phyloP scores from a whole-genome alignment of 2,329 filamentous ascomycete species.

The Aspergillus proliferans region DNA sequence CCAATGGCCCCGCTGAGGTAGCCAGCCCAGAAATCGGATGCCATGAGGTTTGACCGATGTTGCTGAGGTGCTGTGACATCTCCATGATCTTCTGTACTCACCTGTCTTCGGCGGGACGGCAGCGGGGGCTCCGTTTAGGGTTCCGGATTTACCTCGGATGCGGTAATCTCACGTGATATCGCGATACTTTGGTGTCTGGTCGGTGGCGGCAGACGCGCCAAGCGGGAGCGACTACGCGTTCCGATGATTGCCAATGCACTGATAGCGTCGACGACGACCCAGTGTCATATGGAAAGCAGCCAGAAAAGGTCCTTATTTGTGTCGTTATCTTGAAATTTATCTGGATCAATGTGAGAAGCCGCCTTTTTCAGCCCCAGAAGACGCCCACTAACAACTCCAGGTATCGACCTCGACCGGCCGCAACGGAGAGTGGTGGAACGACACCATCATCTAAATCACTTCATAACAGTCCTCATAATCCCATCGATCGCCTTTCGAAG shows the following conservation, averaged over 20 bases:
- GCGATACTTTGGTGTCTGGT: slow-evolving; percentile 29
- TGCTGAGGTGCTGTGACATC: not conserved
- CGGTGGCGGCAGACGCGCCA: slow-evolving; percentile 11
- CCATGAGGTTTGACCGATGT: slow-evolving; percentile 49
- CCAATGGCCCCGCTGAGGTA: slow-evolving; percentile 80
- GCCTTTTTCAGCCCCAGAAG: not conserved
- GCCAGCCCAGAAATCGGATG: slow-evolving; percentile 88
- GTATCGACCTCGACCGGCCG: slow-evolving; percentile 33
- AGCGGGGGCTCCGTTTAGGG: not conserved
- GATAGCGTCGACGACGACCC: not conserved
- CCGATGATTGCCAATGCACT: slow-evolving; percentile 6
- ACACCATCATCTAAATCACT: slow-evolving; percentile 34
- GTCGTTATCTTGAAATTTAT: not conserved
- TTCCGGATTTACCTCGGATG: not conserved
- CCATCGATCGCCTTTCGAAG: slow-evolving; percentile 64
- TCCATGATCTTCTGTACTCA: not conserved
- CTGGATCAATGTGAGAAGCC: slow-evolving; percentile 5
- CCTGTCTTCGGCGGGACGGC: not conserved
- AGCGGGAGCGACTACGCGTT: slow-evolving; percentile 16
- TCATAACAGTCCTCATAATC: slow-evolving; percentile 50
- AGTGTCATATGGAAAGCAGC: not conserved
- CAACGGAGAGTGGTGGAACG: slow-evolving; percentile 39
- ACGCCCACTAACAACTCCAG: slow-evolving; percentile 16
- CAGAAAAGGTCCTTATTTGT: not conserved
- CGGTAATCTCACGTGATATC: slow-evolving; percentile 22